Percentiles rank a stretch among this genome's conserved stretches.
Evolutionary conservation across 495 filamentous ascomycete genomes (phyloP).

Genomic region (Podospora pseudoanserina): DNA sequence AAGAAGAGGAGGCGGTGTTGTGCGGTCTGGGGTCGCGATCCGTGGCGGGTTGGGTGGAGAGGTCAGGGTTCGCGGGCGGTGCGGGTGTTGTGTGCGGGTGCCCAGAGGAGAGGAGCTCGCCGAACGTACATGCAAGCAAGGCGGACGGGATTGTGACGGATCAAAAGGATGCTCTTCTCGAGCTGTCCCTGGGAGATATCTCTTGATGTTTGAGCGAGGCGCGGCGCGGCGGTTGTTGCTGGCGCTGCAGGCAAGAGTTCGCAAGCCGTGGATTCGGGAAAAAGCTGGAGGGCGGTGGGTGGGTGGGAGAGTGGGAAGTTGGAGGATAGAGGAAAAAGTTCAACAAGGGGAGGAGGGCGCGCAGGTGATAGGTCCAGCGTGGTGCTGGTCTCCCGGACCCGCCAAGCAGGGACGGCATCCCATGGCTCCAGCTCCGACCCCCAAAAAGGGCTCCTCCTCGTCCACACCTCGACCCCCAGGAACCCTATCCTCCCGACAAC

Average conservation of each 20-base stretch:
- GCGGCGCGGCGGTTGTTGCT: background rate
- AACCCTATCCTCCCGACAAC: constrained; percentile 19
- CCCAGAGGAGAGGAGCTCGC: constrained; percentile 11
- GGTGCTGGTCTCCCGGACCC: constrained; percentile 29
- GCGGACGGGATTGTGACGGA: constrained; percentile 2
- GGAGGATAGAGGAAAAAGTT: constrained; percentile 28
- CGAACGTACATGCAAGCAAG: constrained; percentile 16
- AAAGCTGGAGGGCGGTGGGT: constrained; percentile 3
- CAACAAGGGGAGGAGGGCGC: constrained; percentile 32
- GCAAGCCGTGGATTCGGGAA: background rate
- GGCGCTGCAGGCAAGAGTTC: constrained; percentile 1
- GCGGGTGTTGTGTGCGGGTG: constrained; percentile 23
- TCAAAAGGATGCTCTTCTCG: background rate
- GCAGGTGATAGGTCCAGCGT: constrained; percentile 29
- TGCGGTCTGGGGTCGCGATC: constrained; percentile 33
- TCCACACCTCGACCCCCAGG: constrained; percentile 30
- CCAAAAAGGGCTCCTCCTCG: constrained; percentile 29
- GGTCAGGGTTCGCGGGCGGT: constrained; percentile 24
- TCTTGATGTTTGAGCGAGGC: background rate
- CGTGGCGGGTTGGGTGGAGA: constrained; percentile 33
- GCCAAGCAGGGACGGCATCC: constrained; percentile 28
- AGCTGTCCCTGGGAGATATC: background rate
- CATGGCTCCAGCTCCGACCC: constrained; percentile 24
- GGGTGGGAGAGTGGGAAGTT: constrained; percentile 7
- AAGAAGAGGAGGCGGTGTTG: constrained; percentile 22